Evolutionary conservation across 2,329 filamentous ascomycete genomes (phyloP).

Genomic region (Pseudocercospora macadamiae): DNA sequence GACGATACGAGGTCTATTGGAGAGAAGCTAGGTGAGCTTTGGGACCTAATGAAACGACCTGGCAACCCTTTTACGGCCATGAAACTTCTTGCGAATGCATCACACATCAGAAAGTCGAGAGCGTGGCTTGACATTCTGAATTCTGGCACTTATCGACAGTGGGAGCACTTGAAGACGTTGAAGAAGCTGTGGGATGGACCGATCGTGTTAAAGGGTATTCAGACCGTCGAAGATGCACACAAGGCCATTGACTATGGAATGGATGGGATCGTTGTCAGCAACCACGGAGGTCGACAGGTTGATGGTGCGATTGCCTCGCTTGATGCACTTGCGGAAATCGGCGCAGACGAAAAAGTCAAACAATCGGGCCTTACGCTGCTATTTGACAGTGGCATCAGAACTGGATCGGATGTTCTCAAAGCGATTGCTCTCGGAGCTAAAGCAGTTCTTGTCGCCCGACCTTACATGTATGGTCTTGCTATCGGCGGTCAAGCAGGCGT

Average conservation of each 20-base stretch:
- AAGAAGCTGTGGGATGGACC: constrained; percentile 66
- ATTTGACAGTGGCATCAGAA: constrained; percentile 57
- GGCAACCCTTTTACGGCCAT: constrained; percentile 39
- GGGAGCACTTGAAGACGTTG: constrained; percentile 64
- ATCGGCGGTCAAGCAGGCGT: constrained; percentile 62
- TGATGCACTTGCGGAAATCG: constrained; percentile 63
- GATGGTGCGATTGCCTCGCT: constrained; percentile 56
- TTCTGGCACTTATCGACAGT: constrained; percentile 45
- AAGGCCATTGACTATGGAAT: constrained; percentile 51
- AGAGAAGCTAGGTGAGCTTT: constrained; percentile 42
- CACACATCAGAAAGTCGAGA: constrained; percentile 40
- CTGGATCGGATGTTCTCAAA: constrained; percentile 56
- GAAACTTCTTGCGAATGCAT: constrained; percentile 40
- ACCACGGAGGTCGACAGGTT: constrained; percentile 57
- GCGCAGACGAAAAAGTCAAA: constrained; percentile 59
- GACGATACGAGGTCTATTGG: constrained; percentile 36
- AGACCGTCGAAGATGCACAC: constrained; percentile 54
- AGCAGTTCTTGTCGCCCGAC: constrained; percentile 60
- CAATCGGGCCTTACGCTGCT: constrained; percentile 45
- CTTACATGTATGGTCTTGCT: constrained; percentile 62
- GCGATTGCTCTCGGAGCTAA: constrained; percentile 60
- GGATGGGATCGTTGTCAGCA: constrained; percentile 57
- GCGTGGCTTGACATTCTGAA: constrained; percentile 42
- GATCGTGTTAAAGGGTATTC: constrained; percentile 65
- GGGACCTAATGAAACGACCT: constrained; percentile 42